phyloP scores from a whole-genome alignment of 208 protist species.

The Borovskyia barvae region DNA sequence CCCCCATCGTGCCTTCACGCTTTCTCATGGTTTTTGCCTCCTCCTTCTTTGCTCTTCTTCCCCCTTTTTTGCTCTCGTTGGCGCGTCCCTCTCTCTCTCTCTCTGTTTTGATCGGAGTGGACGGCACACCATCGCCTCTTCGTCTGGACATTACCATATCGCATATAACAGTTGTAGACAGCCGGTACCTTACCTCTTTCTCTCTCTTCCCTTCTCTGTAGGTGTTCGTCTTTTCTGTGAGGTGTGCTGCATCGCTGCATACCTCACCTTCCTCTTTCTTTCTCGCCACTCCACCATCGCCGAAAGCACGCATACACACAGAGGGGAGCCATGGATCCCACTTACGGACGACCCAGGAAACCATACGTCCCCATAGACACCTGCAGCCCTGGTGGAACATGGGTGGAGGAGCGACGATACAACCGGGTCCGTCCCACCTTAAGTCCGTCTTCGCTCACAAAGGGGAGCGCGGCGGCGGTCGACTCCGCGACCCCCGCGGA shows the following conservation, averaged over 20 bases:
- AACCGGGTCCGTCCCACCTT: constrained; percentile 64
- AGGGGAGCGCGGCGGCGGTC: too few relatives aligned
- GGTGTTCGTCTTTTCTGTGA: not conserved
- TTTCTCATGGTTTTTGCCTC: not conserved
- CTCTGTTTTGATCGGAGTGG: not conserved
- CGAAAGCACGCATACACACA: constrained; percentile 1
- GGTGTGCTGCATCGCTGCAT: not conserved
- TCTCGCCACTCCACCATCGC: not conserved
- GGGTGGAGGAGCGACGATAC: constrained; percentile 90
- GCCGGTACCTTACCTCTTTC: not conserved
- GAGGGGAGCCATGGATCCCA: constrained; percentile 23
- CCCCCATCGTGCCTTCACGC: not conserved
- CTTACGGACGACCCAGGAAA: constrained; percentile 38
- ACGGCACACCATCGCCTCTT: too few relatives aligned
- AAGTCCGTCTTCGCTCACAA: too few relatives aligned
- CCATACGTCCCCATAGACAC: constrained; percentile 87
- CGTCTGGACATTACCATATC: too few relatives aligned
- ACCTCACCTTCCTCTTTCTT: not conserved
- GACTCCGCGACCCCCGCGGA: not conserved
- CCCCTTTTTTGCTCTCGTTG: constrained; percentile 4
- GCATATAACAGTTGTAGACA: too few relatives aligned
- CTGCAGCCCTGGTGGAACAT: constrained; percentile 77
- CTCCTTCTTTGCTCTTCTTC: not conserved
- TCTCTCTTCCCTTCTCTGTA: not conserved
- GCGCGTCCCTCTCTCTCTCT: constrained; percentile 1